phyloP scores from a whole-genome alignment of 805 yeast species.

The Jamesozyma piceae region DNA sequence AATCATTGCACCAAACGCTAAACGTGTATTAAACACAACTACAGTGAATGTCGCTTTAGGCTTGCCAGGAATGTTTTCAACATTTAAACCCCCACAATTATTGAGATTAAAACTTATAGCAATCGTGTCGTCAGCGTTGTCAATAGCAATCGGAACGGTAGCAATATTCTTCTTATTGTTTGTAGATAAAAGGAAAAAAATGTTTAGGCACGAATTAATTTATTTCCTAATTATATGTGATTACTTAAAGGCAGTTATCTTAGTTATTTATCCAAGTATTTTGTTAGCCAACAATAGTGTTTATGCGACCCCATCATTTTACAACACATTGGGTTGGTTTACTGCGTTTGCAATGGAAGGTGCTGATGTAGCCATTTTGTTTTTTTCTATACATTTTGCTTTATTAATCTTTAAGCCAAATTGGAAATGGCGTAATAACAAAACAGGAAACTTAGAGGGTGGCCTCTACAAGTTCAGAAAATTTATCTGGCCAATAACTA shows the following conservation, averaged over 20 bases:
- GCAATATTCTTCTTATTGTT: conserved; percentile 53
- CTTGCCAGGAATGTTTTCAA: conserved; percentile 28
- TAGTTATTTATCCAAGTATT: conserved; percentile 60
- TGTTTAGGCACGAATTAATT: conserved; percentile 65
- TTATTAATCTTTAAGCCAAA: conserved; percentile 60
- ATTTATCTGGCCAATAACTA: conserved; percentile 47
- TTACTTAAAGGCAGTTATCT: conserved; percentile 58
- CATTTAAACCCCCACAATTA: conserved; percentile 14
- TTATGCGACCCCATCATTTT: conserved; percentile 42
- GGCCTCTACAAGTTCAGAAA: conserved; percentile 57
- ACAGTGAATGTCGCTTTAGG: conserved; percentile 26
- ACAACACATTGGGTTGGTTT: conserved; percentile 68
- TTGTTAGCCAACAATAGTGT: conserved; percentile 36
- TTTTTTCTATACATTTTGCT: conserved; percentile 77
- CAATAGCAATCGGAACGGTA: conserved; percentile 45
- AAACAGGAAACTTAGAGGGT: conserved; percentile 48
- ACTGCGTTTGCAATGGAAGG: conserved; percentile 77
- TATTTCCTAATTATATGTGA: conserved; percentile 62
- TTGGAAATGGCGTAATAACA: conserved; percentile 33
- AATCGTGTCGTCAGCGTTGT: conserved; percentile 40
- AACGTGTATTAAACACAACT: conserved; percentile 22
- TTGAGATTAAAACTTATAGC: conserved; percentile 33
- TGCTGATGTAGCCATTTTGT: conserved; percentile 72
- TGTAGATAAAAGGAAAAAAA: conserved; percentile 52
- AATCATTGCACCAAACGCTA: too few relatives aligned